Base-by-base conservation (phyloP, 352 stramenopile species). In the Phytophthora brassicae region DNA sequence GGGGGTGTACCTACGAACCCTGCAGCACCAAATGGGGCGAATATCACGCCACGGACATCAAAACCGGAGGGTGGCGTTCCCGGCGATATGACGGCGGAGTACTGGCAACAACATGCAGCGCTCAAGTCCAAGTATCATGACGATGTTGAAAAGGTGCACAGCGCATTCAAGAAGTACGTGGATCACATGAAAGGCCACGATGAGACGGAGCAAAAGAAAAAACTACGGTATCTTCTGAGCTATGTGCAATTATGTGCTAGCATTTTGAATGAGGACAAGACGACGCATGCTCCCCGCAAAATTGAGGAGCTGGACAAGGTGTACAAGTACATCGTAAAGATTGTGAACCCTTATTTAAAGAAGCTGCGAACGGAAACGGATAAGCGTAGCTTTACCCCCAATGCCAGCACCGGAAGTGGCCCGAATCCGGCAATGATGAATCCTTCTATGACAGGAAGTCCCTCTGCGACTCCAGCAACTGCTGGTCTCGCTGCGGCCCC, bases 271-370 rank as follows among this genome's bases (percentile, higher is more conserved):
- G 84, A 94, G 57, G 81, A 94, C 69, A 84, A 88, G 63, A 62
- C 79, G 20, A 88, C 82, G 33, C 70, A 89, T 41, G 70, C 75
- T 33, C 77, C 84, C 16, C 84, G 84, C n/a, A 88, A 88, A 60
- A 72, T 94, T 12, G 82, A 92, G 24, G 84, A 94, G 64, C 72
- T 94, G 23, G 84, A 92, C 70, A 94, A 90, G 70, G 84, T 94
- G 43, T 92, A 90, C 75, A 94, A 94, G 75, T 94, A 94, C 77
- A 90, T 94, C 55, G 79, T 94, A 28, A 91, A 91, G 56, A 94
- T 94, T 50, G 84, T 94, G 46, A 89, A 90, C 51, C 84, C 84
- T 62, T 94, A 92, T 58, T 60, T 94, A 67, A 94, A 94, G 67
- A 94, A 94, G 59, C 61, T 94, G 53, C 84, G 81, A 26, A 88